These are phyloP conservation scores for Aaosphaeria pasadenensis DNA, from an alignment of 2,329 filamentous ascomycete species.

Conservation along the genomic window DNA sequence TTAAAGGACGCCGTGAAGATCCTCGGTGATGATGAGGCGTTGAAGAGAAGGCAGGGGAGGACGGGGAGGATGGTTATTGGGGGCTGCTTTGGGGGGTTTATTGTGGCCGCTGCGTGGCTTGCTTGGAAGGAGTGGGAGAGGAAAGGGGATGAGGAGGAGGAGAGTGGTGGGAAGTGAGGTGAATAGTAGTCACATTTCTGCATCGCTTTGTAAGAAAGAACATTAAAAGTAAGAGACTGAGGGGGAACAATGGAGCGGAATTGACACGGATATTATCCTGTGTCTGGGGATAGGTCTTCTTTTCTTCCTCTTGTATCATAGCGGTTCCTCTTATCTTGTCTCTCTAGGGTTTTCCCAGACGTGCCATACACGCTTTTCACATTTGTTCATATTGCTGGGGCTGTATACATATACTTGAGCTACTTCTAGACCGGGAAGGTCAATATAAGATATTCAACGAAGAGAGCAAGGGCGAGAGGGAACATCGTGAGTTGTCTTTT, in stretches of 20 bases:
- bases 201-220: background rate
- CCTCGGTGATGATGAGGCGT: conserved; percentile 50
- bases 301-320: too few relatives aligned
- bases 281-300: too few relatives aligned
- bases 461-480: too few relatives aligned
- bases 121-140: conserved; percentile 18
- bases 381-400: too few relatives aligned
- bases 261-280: background rate
- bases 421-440: too few relatives aligned
- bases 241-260: background rate
- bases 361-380: too few relatives aligned
- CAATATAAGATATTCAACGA: too few relatives aligned
- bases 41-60: conserved; percentile 49
- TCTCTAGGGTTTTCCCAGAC: too few relatives aligned
- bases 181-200: background rate
- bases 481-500: too few relatives aligned
- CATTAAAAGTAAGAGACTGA: background rate
- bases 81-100: conserved; percentile 44
- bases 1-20: conserved; percentile 92
- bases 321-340: too few relatives aligned
- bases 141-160: conserved; percentile 8
- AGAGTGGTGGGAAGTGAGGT: background rate
- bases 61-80: conserved; percentile 48
- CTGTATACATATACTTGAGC: too few relatives aligned
- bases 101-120: conserved; percentile 37